Percentiles rank a stretch among this genome's conserved stretches.
Conservation (phyloP, 257 asterid species). For the Rauvolfia tetraphylla region DNA sequence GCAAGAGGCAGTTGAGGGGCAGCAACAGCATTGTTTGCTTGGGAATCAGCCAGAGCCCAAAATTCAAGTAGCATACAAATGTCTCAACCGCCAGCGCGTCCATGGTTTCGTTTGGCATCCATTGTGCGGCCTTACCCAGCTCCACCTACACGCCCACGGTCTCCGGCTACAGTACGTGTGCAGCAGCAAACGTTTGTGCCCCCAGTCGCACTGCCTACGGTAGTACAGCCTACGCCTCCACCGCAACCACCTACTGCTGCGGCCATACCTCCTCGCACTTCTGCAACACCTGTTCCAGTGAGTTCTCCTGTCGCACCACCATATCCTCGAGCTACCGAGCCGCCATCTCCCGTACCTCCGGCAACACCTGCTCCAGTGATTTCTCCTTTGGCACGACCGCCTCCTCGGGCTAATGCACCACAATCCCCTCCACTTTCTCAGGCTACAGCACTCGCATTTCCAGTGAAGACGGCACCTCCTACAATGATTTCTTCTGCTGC, state of each 20-base stretch:
- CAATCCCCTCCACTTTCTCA: neutral
- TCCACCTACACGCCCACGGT: neutral
- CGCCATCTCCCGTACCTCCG: neutral
- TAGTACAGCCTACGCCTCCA: slow-evolving; percentile 4
- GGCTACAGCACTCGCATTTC: slow-evolving; percentile 4
- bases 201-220: neutral
- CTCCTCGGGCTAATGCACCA: neutral
- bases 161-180: slow-evolving; percentile 9
- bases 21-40: neutral
- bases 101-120: slow-evolving; percentile 21
- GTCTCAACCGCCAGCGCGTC: slow-evolving; percentile 26
- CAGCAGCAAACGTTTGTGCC: slow-evolving; percentile 17
- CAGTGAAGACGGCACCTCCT: slow-evolving; percentile 20
- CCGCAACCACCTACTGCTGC: neutral
- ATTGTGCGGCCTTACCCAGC: slow-evolving; percentile 14
- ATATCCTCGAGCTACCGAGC: too few relatives aligned
- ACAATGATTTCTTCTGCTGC: neutral
- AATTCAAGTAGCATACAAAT: neutral
- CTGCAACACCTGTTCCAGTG: slow-evolving; percentile 8
- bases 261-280: neutral
- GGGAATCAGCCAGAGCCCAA: neutral
- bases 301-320: slow-evolving; percentile 5
- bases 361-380: slow-evolving; percentile 8
- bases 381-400: neutral
- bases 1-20: neutral